Conservation (phyloP, 805 yeast genomes). For the Wickerhamiella bombiphila region DNA sequence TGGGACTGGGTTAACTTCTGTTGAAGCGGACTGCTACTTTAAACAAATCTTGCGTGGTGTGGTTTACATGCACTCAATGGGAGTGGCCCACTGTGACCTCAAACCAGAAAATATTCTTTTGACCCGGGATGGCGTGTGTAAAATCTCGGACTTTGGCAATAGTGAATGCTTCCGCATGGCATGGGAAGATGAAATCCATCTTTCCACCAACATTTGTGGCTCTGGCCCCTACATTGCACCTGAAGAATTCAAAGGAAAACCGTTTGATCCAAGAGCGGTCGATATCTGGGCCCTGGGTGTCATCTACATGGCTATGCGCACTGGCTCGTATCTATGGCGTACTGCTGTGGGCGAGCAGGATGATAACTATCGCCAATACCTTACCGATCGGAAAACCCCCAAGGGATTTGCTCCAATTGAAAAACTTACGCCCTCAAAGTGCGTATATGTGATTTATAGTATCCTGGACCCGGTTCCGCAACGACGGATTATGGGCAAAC, state of each 20-base stretch:
- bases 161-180: constrained; percentile 79
- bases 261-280: constrained; percentile 60
- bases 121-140: constrained; percentile 46
- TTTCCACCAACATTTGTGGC: constrained; percentile 59
- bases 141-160: constrained; percentile 77
- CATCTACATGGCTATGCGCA: constrained; percentile 60
- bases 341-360: constrained; percentile 34
- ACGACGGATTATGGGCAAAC: constrained; percentile 73
- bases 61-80: constrained; percentile 71
- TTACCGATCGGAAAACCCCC: constrained; percentile 61
- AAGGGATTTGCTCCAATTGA: constrained; percentile 89
- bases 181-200: constrained; percentile 62
- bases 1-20: constrained; percentile 33
- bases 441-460: constrained; percentile 84
- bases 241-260: constrained; percentile 48
- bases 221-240: constrained; percentile 87
- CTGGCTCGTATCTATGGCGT: constrained; percentile 83
- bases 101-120: constrained; percentile 78
- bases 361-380: constrained; percentile 60
- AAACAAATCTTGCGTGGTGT: constrained; percentile 75
- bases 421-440: constrained; percentile 62
- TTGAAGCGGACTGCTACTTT: constrained; percentile 76
- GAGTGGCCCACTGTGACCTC: constrained; percentile 84
- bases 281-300: constrained; percentile 86
- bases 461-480: constrained; percentile 79